phyloP scores from a whole-genome alignment of 2,329 filamentous ascomycete species.

The Coniochaeta hoffmannii region DNA sequence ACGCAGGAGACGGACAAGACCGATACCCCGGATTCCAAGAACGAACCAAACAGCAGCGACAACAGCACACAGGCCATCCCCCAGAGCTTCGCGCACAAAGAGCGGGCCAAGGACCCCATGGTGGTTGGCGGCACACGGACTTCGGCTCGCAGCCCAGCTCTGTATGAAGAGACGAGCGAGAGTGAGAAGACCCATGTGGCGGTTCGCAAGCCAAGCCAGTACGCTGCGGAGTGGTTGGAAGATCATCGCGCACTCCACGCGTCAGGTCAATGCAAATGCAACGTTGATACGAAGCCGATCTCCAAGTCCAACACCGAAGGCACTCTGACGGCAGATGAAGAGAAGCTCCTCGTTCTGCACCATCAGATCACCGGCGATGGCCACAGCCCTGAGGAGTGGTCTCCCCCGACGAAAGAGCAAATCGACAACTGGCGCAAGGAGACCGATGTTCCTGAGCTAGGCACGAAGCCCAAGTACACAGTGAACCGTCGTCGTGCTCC shows the following conservation, averaged over 20 bases:
- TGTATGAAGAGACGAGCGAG: slow-evolving; percentile 11
- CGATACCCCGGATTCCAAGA: not conserved
- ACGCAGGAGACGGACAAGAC: not conserved
- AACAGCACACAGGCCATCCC: not conserved
- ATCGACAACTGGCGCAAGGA: not conserved
- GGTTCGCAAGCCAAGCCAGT: slow-evolving; percentile 27
- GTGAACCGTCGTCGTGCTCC: not conserved
- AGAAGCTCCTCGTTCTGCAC: not conserved
- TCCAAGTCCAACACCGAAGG: slow-evolving; percentile 8
- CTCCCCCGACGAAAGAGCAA: not conserved
- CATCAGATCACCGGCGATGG: not conserved
- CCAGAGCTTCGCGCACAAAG: too few relatives aligned
- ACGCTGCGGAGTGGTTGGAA: slow-evolving; percentile 30
- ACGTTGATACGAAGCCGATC: slow-evolving; percentile 23
- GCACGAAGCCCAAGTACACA: not conserved
- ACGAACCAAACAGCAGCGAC: not conserved
- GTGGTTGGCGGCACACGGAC: not conserved
- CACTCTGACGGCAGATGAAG: slow-evolving; percentile 4
- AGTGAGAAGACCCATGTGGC: slow-evolving; percentile 13
- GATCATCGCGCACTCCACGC: slow-evolving; percentile 30
- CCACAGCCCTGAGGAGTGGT: not conserved
- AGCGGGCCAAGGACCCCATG: not conserved
- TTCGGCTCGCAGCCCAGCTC: slow-evolving; percentile 6
- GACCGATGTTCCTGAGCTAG: not conserved
- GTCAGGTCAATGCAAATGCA: slow-evolving; percentile 26